phyloP scores from a whole-genome alignment of 495 filamentous ascomycete genomes.

The Aspergillus homomorphus region DNA sequence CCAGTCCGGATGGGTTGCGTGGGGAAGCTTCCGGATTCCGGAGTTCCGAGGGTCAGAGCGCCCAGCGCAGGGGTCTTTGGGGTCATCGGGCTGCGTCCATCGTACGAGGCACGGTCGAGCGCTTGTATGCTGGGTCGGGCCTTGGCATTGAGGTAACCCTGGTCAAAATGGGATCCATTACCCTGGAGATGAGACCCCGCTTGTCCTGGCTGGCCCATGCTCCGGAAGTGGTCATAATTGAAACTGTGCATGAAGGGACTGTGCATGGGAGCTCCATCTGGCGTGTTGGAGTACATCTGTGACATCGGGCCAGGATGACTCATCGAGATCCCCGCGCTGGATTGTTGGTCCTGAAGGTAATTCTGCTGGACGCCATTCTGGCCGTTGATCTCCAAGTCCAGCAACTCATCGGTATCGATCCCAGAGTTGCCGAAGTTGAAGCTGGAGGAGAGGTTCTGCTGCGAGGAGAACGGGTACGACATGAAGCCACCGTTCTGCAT shows the following conservation, averaged over 20 bases:
- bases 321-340: slow-evolving; percentile 43
- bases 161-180: slow-evolving; percentile 54
- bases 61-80: slow-evolving; percentile 67
- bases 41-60: slow-evolving; percentile 56
- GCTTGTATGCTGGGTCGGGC: slow-evolving; percentile 57
- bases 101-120: slow-evolving; percentile 68
- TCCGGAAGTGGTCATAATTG: slow-evolving; percentile 62
- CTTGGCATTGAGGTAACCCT: slow-evolving; percentile 47
- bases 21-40: slow-evolving; percentile 66
- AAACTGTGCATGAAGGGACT: slow-evolving; percentile 81
- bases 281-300: slow-evolving; percentile 78
- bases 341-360: slow-evolving; percentile 45
- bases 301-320: slow-evolving; percentile 58
- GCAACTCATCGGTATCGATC: slow-evolving; percentile 52
- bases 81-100: slow-evolving; percentile 72
- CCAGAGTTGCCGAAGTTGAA: slow-evolving; percentile 55
- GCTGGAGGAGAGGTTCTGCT: slow-evolving; percentile 51
- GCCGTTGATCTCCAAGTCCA: slow-evolving; percentile 50
- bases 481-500: slow-evolving; percentile 58
- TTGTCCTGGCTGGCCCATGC: slow-evolving; percentile 51
- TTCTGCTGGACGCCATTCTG: slow-evolving; percentile 45
- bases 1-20: slow-evolving; percentile 70
- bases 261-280: slow-evolving; percentile 81
- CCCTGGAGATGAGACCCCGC: slow-evolving; percentile 49
- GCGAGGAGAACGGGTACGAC: slow-evolving; percentile 46